Evolutionary conservation across 805 yeast species (phyloP).

Genomic region (Wickerhamiella lipophila): DNA sequence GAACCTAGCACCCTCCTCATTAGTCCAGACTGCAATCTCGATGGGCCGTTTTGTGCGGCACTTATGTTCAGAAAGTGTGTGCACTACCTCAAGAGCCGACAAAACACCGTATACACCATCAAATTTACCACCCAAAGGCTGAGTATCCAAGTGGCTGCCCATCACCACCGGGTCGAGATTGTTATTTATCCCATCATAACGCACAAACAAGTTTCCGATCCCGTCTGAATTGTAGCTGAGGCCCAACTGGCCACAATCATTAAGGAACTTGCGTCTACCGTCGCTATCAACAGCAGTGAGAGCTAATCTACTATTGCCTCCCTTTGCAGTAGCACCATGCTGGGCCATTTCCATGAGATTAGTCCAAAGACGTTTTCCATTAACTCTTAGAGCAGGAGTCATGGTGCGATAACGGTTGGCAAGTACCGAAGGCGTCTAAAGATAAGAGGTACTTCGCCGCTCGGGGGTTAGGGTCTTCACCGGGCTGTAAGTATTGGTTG

Average conservation of each 20-base stretch:
- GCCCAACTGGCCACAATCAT: constrained; percentile 25
- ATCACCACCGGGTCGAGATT: constrained; percentile 45
- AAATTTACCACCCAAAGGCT: constrained; percentile 66
- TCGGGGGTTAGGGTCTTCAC: too few relatives aligned
- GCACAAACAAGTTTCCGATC: constrained; percentile 57
- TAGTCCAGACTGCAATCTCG: constrained; percentile 56
- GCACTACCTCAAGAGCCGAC: constrained; percentile 51
- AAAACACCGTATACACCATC: constrained; percentile 64
- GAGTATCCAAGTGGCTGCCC: constrained; percentile 67
- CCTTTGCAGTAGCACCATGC: constrained; percentile 1
- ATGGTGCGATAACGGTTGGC: not conserved
- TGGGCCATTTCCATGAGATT: constrained; percentile 8
- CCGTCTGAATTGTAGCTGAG: constrained; percentile 37
- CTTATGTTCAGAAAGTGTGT: constrained; percentile 49
- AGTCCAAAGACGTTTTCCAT: not conserved
- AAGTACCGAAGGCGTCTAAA: not conserved
- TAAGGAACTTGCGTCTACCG: constrained; percentile 1
- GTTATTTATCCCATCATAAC: constrained; percentile 43
- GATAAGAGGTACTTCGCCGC: not conserved
- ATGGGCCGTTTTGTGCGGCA: constrained; percentile 53
- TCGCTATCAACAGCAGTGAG: constrained; percentile 1
- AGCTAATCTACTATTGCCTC: constrained; percentile 3
- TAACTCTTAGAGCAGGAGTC: not conserved
- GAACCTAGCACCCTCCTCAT: constrained; percentile 69
- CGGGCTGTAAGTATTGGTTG: too few relatives aligned